Base-by-base conservation (phyloP, 2,329 filamentous ascomycete genomes). In the Penicillium sp. region DNA sequence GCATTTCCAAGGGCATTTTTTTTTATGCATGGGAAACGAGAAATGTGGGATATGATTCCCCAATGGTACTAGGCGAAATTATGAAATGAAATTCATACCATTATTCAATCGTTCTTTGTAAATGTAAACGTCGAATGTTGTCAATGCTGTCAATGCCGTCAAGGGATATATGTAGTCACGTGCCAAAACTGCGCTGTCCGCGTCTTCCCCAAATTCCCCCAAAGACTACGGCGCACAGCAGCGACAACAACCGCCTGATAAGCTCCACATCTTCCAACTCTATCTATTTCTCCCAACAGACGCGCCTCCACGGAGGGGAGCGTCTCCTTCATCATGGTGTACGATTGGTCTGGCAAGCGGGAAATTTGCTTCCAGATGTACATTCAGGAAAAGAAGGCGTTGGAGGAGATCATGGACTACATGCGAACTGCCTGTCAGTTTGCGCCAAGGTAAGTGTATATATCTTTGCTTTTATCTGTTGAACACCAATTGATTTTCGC, bases 401-500 rank as follows among this genome's bases (percentile, higher is more conserved):
- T 93, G 57, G 86, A 89, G 67, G 86, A 93, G 64, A 88, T 94
- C 42, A 89, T 90, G 79, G 81, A 86, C 27, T 86, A 87, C 68
- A 87, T 91, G 81, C 85, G 81, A 62, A 78, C 78, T 56, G 78
- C 81, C 58, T 80, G 88, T 77, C 81, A 84, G 60, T 91, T 92
- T 73, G 80, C 84, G 31, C 89, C 90, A 23, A 89, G 87, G 88
- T 89, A 79, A 73, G 80, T 72, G 56, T 47, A 17, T 47, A 17
- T 43, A 17, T 49, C 45, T 49, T 33, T 38, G 38, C 47, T 53
- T 47, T 36, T 27, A 36, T 57, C 31, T 53, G 42, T 49, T 19
- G 49, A 31, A 33, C 25, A 44, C 23, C 6, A 53, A 47, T 33
- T 56, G 21, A 57, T 36, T 39, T 12, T 27, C 13, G 17, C 41